Conservation (phyloP, 2,329 filamentous ascomycete genomes). For the Podosphaera xanthii region DNA sequence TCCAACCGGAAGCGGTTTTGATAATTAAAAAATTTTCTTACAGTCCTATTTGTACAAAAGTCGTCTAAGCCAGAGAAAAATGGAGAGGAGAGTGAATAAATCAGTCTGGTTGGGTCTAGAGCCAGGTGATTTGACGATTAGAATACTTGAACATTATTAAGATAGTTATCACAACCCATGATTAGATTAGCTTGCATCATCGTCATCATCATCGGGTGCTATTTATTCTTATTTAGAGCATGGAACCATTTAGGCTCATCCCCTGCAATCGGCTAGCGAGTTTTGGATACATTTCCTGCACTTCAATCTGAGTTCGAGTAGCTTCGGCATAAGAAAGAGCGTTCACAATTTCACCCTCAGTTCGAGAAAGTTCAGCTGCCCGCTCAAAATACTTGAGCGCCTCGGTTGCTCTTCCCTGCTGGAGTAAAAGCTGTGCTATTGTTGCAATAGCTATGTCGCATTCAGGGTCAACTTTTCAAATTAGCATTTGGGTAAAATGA, state of each 20-base stretch:
- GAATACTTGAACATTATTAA: background rate
- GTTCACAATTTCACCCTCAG: constrained; percentile 88
- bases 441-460: constrained; percentile 97
- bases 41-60: background rate
- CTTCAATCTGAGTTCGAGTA: constrained; percentile 83
- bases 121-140: background rate
- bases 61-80: background rate
- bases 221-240: constrained; percentile 8
- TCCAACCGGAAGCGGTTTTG: background rate
- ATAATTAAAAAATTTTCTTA: background rate
- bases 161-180: no score
- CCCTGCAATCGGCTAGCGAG: constrained; percentile 48
- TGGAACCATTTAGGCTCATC: constrained; percentile 22
- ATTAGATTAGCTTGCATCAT: no score
- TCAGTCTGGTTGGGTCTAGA: background rate
- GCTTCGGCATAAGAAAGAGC: constrained; percentile 93
- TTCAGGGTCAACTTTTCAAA: constrained; percentile 63
- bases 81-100: background rate
- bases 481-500: constrained; percentile 1
- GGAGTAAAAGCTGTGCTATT: constrained; percentile 90
- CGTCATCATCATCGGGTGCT: no score
- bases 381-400: constrained; percentile 94
- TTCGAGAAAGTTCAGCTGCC: constrained; percentile 80
- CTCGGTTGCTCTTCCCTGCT: constrained; percentile 91
- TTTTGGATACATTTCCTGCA: constrained; percentile 69